Evolutionary conservation across 495 filamentous ascomycete species (phyloP), one percentile per base, ranked within the genome.

Genomic region (Rostrohypoxylon terebratum): DNA sequence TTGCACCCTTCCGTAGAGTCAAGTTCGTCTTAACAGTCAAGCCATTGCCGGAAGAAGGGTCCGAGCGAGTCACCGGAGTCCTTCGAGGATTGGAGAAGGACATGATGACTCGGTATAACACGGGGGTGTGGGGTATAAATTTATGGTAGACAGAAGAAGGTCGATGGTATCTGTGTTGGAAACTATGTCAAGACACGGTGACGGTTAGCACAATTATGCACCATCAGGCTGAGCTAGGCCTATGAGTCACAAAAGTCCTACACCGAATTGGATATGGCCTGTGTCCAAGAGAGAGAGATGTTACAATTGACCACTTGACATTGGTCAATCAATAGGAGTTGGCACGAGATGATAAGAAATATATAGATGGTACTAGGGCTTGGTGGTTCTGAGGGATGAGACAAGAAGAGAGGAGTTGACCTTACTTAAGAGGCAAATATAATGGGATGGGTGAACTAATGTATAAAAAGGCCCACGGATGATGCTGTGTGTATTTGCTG

Each of bases 1-100:
- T 92, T 5, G 87, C 83, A 38, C 87, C 87, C 80, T 90, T 91
- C 77, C 82, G 83, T 75, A 92, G 85, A 66, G 78, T 74, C 72
- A 84, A 73, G 79, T 80, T 83, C 73, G 83, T 86, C 81, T 85
- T 85, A 81, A 84, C 76, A 61, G 78, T 81, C 78, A 84, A 53
- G 61, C 67, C 80, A 78, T 79, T 70, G 67, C 68, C 65, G 48
- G 68, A 16, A 68, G 78, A 78, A 68, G 81, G 74, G 53, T 78
- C 82, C 76, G 78, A 71, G 63, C 81, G 81, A 81, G 81, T 82
- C 80, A 83, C 79, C 77, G 81, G 79, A 59, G 82, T 82, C 79
- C 84, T 81, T 73, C 84, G 82, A 69, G 84, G 84, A 75, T 86
- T 86, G 74, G 83, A 80, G 58, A 72, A 69, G 64, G 83, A 84